Conservation (phyloP, 306 rosid genomes). For the Ormosia emarginata region DNA sequence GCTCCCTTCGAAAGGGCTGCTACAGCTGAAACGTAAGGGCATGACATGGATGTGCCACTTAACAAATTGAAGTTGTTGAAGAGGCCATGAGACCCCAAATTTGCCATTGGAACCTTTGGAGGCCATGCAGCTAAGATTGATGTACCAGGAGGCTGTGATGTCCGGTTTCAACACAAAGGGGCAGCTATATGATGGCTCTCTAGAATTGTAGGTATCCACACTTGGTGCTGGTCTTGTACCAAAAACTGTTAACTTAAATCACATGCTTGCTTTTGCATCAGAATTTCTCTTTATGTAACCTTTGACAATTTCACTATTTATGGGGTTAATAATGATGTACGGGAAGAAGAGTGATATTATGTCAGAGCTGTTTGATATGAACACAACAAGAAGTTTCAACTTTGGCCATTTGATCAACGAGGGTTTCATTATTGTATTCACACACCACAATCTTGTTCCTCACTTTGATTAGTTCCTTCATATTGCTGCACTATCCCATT, state of each 20-base stretch:
- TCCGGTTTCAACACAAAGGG: constrained; percentile 77
- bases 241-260: constrained; percentile 38
- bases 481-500: constrained; percentile 36
- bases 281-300: constrained; percentile 28
- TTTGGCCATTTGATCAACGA: constrained; percentile 11
- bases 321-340: constrained; percentile 14
- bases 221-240: constrained; percentile 56
- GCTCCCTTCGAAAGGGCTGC: constrained; percentile 58
- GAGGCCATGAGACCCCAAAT: neutral
- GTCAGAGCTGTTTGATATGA: constrained; percentile 45
- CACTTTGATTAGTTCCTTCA: constrained; percentile 19
- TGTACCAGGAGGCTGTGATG: constrained; percentile 69
- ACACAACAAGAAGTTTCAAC: constrained; percentile 33
- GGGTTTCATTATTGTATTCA: constrained; percentile 24
- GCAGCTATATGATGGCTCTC: constrained; percentile 73
- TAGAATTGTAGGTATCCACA: constrained; percentile 56
- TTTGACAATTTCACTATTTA: constrained; percentile 48
- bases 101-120: neutral
- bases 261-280: constrained; percentile 42
- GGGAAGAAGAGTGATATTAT: constrained; percentile 22
- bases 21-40: constrained; percentile 68
- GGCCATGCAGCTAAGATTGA: constrained; percentile 83
- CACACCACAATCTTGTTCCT: constrained; percentile 60
- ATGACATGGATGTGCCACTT: constrained; percentile 81
- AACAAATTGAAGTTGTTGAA: constrained; percentile 39